Evolutionary conservation across 805 yeast genomes (phyloP), one percentile per base, ranked within the genome.

Genomic region (Candida pseudofarinosa): DNA sequence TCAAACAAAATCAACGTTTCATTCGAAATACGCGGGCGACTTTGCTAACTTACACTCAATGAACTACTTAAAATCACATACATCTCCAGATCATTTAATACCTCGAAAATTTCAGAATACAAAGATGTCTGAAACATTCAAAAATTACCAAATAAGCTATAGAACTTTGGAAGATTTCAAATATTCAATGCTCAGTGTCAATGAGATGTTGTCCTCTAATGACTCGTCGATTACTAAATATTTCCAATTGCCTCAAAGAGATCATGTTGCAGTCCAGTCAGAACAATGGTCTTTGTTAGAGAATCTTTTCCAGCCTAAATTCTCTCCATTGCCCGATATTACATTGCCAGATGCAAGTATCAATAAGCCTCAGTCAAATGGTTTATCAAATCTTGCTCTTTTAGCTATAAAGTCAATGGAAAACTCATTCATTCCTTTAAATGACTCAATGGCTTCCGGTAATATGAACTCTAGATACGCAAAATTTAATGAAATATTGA

Each of bases 1-100:
- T 40, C 74, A 84, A 41, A 65, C 73, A 49, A 84, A 83, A 57
- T 85, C 87, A 37, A 73, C 80, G 4, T 67, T 76, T 46, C 84
- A 79, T 59, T 77, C 87, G 13, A 80, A 79, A 52, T 85, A 76
- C 58, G 97, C 90, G 3, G 98, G 97, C 7, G 91, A 89, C 59
- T 90, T 84, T 59, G 60, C 86, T 42, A 85, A 83, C 59, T 71
- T 79, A 40, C 87, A 85, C 62, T 68, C 81, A 2, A 61, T 76
- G 49, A 69, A 77, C 39, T 77, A 55, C 65, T 53, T 72, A 73
- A 47, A 62, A 68, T 43, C 50, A 13, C 50, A 52, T n/a, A 42
- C 48, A 1, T 37, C 46, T 4, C 17, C 47, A 7, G 49, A 51
- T 23, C 43, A 46, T 35, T 49, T 56, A 19, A 19, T 59, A n/a